Base-by-base conservation (phyloP, 345 rosid species). In the Bretschneidera sinensis region DNA sequence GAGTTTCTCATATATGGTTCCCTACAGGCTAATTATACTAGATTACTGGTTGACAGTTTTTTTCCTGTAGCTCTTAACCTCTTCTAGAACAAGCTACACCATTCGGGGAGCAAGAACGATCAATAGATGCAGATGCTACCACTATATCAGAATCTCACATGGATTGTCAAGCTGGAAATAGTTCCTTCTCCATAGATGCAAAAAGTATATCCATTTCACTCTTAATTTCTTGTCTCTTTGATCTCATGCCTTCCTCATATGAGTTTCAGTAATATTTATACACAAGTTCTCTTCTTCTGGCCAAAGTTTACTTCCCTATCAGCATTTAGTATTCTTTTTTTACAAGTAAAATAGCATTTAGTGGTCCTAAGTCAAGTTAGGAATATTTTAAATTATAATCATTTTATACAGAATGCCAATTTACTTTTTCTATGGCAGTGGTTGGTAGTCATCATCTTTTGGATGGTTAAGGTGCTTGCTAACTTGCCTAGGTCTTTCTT, bases 1-100 rank as follows among this genome's bases (percentile, higher is more conserved):
- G 49, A 21, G 51, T 33, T 60, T 28, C 54, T 57, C 53, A 24
- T 55, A 34, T 51, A 74, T 71, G n/a, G 34, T 47, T n/a, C 54
- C 19, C 24, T n/a, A n/a, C n/a, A n/a, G n/a, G n/a, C n/a, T n/a
- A n/a, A n/a, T n/a, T n/a, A n/a, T n/a, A n/a, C n/a, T n/a, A n/a
- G 45, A 39, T 23, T 7, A 67, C 21, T 47, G 48, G 8, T 49
- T 73, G 64, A 45, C 51, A 62, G 43, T 52, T 54, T 55, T 49
- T 47, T 48, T 20, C n/a, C n/a, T n/a, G 2, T 61, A 62, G 25
- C 67, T 63, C 74, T 81, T 81, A 76, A 74, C 80, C 35, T 55
- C 50, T 52, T 15, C 60, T 60, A 78, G 83, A 79, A 71, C 81
- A 69, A 66, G 65, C 69, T 60, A 50, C 66, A 11, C 62, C 74